Conservation (phyloP, 2,329 filamentous ascomycete genomes). For the Furcasterigmium sp. region DNA sequence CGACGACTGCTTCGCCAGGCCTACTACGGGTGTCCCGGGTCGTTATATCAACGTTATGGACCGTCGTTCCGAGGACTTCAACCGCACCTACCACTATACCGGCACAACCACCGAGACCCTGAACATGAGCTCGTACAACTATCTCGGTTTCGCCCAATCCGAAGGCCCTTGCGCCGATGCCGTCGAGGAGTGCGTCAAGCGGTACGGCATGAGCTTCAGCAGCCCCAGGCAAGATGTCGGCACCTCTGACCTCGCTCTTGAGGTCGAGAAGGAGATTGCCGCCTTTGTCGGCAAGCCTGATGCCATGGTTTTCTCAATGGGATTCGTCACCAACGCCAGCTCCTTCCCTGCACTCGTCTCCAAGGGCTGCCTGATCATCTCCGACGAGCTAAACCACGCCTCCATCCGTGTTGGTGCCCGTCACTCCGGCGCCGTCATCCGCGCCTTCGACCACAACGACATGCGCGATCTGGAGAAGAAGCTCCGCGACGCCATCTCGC, state of each 20-base stretch:
- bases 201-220: constrained; percentile 77
- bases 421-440: constrained; percentile 89
- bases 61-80: constrained; percentile 85
- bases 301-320: constrained; percentile 98
- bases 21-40: constrained; percentile 88
- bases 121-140: constrained; percentile 99
- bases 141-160: constrained; percentile 95
- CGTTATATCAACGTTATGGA: constrained; percentile 91
- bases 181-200: constrained; percentile 78
- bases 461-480: constrained; percentile 81
- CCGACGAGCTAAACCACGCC: constrained; percentile 95
- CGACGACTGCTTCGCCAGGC: constrained; percentile 93
- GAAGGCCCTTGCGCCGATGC: constrained; percentile 94
- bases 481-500: constrained; percentile 87
- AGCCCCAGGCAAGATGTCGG: constrained; percentile 81
- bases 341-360: constrained; percentile 88
- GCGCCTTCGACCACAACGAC: constrained; percentile 97
- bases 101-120: constrained; percentile 91
- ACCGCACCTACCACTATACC: constrained; percentile 81
- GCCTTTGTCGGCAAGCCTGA: constrained; percentile 90
- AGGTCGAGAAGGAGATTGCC: constrained; percentile 87
- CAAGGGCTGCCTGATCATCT: constrained; percentile 91
- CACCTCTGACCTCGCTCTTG: constrained; percentile 78
- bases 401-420: constrained; percentile 94
- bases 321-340: constrained; percentile 91